phyloP scores from a whole-genome alignment of 768 basidiomycete genomes.

The Suillus lakei region DNA sequence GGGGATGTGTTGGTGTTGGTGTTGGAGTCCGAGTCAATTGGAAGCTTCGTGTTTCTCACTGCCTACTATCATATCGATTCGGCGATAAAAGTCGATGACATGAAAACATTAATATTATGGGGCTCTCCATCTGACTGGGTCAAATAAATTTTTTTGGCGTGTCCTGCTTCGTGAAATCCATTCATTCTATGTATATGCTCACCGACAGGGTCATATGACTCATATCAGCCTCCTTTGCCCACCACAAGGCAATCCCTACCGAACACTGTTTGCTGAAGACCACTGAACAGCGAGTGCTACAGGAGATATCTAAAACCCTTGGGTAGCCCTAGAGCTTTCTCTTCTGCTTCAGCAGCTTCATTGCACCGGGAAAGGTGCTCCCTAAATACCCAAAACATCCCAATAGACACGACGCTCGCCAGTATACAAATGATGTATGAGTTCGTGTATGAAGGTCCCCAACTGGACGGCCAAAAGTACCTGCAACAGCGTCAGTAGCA shows the following conservation, averaged over 20 bases:
- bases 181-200: not conserved
- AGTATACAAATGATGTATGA: conserved; percentile 77
- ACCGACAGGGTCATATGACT: not conserved
- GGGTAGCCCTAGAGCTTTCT: conserved; percentile 37
- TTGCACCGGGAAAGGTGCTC: conserved; percentile 47
- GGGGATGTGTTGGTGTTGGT: too few species aligned
- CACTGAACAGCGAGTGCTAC: too few species aligned
- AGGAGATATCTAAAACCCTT: conserved; percentile 51
- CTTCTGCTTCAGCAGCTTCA: conserved; percentile 39
- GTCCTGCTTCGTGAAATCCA: too few species aligned
- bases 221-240: not conserved
- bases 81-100: too few species aligned
- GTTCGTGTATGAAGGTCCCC: conserved; percentile 71
- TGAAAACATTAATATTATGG: too few species aligned
- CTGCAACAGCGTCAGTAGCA: conserved; percentile 28
- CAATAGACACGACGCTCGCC: conserved; percentile 51
- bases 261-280: too few species aligned
- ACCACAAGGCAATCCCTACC: too few species aligned
- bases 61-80: too few species aligned
- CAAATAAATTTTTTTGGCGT: too few species aligned
- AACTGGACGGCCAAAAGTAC: conserved; percentile 67
- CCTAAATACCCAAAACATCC: conserved; percentile 53
- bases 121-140: too few species aligned
- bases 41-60: too few species aligned
- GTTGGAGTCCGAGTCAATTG: too few species aligned